Conservation (phyloP, 179 eudicot genomes). For the Silene vulgaris region DNA sequence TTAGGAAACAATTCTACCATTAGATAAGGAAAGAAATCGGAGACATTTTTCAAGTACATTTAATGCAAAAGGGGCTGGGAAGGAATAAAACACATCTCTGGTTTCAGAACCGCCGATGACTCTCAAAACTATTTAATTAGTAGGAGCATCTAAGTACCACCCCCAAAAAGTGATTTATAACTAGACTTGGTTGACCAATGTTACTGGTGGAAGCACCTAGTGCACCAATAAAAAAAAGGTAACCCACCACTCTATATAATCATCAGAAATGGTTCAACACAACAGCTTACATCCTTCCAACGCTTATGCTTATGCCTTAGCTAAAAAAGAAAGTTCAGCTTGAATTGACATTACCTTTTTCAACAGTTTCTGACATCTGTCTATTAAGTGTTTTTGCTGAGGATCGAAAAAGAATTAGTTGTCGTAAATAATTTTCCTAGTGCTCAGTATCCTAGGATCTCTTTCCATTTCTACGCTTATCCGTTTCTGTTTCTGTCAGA, state of each 20-base stretch:
- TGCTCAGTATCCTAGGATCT: neutral
- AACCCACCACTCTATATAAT: neutral
- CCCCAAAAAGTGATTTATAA: neutral
- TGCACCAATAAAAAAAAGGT: neutral
- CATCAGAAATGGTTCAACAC: neutral
- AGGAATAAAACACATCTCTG: neutral
- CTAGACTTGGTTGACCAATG: neutral
- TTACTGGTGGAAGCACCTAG: neutral
- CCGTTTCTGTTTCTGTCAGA: constrained; percentile 9
- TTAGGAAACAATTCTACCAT: neutral
- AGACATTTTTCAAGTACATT: neutral
- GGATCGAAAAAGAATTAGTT: neutral
- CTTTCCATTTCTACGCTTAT: constrained; percentile 8
- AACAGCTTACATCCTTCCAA: constrained; percentile 10
- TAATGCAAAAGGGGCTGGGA: neutral
- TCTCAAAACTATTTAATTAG: neutral
- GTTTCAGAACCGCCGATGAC: neutral
- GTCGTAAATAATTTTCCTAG: neutral
- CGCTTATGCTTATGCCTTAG: too few relatives aligned
- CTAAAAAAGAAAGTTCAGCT: too few relatives aligned
- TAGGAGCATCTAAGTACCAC: neutral
- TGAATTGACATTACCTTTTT: too few relatives aligned
- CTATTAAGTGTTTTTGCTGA: neutral
- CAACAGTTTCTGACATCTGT: too few relatives aligned
- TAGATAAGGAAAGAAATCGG: neutral